Conservation (phyloP, 2,329 filamentous ascomycete species). For the Colletotrichum sp. region DNA sequence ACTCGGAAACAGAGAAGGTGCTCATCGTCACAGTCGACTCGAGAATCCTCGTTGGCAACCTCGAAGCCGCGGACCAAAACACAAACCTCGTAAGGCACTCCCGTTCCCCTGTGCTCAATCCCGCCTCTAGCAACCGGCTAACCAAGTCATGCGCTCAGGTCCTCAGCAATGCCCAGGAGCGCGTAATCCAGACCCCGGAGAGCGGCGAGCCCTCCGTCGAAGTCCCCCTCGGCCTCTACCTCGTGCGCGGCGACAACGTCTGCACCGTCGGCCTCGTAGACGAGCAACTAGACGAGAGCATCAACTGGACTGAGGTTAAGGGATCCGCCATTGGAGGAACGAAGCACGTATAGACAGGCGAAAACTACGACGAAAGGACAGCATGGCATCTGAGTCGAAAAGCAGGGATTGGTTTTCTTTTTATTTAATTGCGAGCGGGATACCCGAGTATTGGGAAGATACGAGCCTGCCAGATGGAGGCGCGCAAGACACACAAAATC, state of each 20-base stretch:
- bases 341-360: slow-evolving; percentile 68
- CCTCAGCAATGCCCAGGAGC: slow-evolving; percentile 81
- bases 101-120: background rate
- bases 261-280: slow-evolving; percentile 89
- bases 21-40: slow-evolving; percentile 92
- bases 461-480: slow-evolving; percentile 2
- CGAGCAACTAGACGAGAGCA: slow-evolving; percentile 85
- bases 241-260: slow-evolving; percentile 94
- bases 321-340: slow-evolving; percentile 83
- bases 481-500: background rate
- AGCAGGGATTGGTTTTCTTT: slow-evolving; percentile 27
- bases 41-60: slow-evolving; percentile 80
- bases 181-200: slow-evolving; percentile 86
- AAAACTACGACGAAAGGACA: background rate
- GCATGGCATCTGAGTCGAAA: background rate
- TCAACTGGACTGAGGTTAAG: slow-evolving; percentile 91
- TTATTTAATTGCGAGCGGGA: slow-evolving; percentile 6
- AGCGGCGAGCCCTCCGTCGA: slow-evolving; percentile 82
- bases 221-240: slow-evolving; percentile 84
- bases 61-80: slow-evolving; percentile 86
- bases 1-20: slow-evolving; percentile 74
- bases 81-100: slow-evolving; percentile 76
- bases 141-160: slow-evolving; percentile 55
- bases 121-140: background rate
- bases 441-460: slow-evolving; percentile 16